Evolutionary conservation across 2,329 filamentous ascomycete genomes (phyloP).

Genomic region (Colletotrichum abscissum): DNA sequence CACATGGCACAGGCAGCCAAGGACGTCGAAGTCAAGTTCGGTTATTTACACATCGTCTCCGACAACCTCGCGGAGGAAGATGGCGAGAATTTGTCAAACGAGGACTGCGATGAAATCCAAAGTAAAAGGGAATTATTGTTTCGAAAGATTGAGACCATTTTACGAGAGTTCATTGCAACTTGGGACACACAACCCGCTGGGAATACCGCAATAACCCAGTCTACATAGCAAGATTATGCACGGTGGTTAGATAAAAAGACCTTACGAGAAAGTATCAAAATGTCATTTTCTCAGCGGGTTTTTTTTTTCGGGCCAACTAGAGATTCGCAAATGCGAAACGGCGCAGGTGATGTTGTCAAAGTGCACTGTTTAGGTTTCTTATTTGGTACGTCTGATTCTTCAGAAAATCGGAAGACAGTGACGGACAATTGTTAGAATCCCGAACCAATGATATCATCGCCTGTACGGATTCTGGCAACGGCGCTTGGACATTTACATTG

Average conservation of each 20-base stretch:
- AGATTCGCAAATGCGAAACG: too few relatives aligned
- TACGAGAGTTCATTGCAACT: not conserved
- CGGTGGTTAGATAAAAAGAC: not conserved
- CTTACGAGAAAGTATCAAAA: not conserved
- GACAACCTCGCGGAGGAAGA: not conserved
- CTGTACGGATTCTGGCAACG: not conserved
- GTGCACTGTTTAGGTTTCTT: not conserved
- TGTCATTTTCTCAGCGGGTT: too few relatives aligned
- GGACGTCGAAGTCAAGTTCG: not conserved
- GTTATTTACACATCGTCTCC: not conserved
- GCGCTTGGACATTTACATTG: not conserved
- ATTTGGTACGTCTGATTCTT: not conserved
- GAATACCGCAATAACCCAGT: not conserved
- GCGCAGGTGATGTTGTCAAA: not conserved
- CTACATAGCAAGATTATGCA: not conserved
- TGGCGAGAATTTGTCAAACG: not conserved
- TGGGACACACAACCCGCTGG: not conserved
- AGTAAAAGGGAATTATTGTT: not conserved
- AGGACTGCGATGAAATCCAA: not conserved
- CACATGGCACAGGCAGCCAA: not conserved
- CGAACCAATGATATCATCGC: not conserved
- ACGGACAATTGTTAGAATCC: not conserved
- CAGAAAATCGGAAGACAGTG: too few relatives aligned
- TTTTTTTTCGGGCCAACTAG: too few relatives aligned
- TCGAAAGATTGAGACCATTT: not conserved